phyloP scores from a whole-genome alignment of 306 rosid genomes.

The Sicyos baderoa region DNA sequence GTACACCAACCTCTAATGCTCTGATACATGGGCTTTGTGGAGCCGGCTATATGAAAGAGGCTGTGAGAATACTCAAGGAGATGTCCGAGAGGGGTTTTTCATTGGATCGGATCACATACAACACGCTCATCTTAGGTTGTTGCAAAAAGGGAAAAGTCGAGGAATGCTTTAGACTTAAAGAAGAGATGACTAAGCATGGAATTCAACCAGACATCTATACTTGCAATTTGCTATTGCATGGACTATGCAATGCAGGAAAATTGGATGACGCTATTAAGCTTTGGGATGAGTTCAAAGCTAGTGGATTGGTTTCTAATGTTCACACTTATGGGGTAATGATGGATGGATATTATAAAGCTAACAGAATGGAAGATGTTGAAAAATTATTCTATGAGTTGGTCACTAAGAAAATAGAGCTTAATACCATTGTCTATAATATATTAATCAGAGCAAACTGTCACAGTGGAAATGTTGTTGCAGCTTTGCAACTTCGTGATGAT shows the following conservation, averaged over 20 bases:
- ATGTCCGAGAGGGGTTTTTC: conserved; percentile 52
- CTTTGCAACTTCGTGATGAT: conserved; percentile 41
- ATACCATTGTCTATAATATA: conserved; percentile 49
- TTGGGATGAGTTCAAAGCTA: conserved; percentile 41
- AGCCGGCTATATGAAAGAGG: conserved; percentile 41
- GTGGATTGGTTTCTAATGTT: conserved; percentile 46
- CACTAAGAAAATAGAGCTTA: conserved; percentile 42
- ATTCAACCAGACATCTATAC: conserved; percentile 53
- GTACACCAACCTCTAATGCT: conserved; percentile 54
- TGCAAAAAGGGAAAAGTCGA: conserved; percentile 44
- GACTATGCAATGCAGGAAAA: conserved; percentile 47
- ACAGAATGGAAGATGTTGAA: conserved; percentile 45
- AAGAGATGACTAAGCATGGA: conserved; percentile 44
- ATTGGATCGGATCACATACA: conserved; percentile 52
- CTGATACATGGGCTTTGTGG: conserved; percentile 59
- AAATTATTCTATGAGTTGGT: conserved; percentile 42
- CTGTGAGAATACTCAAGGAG: conserved; percentile 25
- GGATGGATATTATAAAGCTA: conserved; percentile 51
- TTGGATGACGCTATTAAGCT: conserved; percentile 41
- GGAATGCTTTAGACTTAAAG: conserved; percentile 44
- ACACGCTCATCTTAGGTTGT: conserved; percentile 57
- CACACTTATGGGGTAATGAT: conserved; percentile 57
- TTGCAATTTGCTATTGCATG: conserved; percentile 51
- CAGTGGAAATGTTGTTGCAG: conserved; percentile 39
- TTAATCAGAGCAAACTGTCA: conserved; percentile 47